phyloP scores from a whole-genome alignment of 257 asterid genomes.

The Solanum medicagineum region DNA sequence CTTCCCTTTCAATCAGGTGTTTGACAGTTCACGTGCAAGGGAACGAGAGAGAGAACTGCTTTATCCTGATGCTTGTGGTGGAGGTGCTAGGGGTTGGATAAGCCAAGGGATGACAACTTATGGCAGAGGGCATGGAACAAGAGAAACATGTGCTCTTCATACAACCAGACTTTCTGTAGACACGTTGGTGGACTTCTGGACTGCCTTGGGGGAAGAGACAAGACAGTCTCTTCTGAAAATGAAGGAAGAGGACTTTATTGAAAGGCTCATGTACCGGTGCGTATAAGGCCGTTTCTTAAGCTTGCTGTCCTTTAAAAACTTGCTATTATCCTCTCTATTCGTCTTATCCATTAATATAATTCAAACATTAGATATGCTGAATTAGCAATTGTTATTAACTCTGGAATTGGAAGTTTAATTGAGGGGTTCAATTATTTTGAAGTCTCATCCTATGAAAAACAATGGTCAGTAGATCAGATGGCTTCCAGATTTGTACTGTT shows the following conservation, averaged over 20 bases:
- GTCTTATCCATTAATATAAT: background rate
- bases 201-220: slow-evolving; percentile 97
- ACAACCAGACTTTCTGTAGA: slow-evolving; percentile 94
- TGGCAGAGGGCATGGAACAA: slow-evolving; percentile 83
- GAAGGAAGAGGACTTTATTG: slow-evolving; percentile 98
- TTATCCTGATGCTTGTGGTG: slow-evolving; percentile 99
- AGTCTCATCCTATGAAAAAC: background rate
- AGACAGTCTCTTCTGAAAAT: slow-evolving; percentile 80
- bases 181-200: slow-evolving; percentile 96
- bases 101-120: slow-evolving; percentile 82
- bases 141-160: slow-evolving; percentile 98
- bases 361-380: background rate
- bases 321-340: background rate
- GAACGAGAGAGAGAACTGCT: slow-evolving; percentile 90
- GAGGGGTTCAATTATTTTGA: background rate
- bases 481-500: background rate
- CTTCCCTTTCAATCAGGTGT: slow-evolving; percentile 49
- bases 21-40: slow-evolving; percentile 90
- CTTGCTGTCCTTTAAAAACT: background rate
- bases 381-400: background rate
- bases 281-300: background rate
- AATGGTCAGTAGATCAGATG: background rate
- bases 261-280: slow-evolving; percentile 93
- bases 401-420: background rate
- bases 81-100: slow-evolving; percentile 98